Evolutionary conservation across 148 eudicot genomes (phyloP).

Genomic region (Polygonum maritimum): DNA sequence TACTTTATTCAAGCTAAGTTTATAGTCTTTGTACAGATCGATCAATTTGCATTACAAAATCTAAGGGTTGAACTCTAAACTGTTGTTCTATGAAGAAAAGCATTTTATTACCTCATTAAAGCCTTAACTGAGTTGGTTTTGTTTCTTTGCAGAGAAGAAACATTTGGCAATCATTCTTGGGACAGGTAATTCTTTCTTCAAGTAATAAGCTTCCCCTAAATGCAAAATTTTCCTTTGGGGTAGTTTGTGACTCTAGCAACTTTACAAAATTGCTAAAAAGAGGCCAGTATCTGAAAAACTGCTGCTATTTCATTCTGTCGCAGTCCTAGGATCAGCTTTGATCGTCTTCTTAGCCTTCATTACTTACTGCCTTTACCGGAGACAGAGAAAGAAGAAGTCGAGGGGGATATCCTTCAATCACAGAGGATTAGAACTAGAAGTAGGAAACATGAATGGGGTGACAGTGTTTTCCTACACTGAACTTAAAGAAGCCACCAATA

Average conservation of each 20-base stretch:
- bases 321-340: conserved; percentile 21
- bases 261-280: not conserved
- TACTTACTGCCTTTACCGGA: conserved; percentile 8
- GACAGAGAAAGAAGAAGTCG: conserved; percentile 10
- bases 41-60: not conserved
- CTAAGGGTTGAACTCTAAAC: not conserved
- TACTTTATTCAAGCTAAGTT: not conserved
- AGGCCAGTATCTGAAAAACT: not conserved
- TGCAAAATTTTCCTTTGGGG: not conserved
- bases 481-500: conserved; percentile 37
- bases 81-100: not conserved
- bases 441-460: conserved; percentile 22
- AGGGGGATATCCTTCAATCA: conserved; percentile 15
- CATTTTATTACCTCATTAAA: not conserved
- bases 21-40: not conserved
- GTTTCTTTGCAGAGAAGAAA: not conserved
- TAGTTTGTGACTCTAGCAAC: not conserved
- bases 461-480: conserved; percentile 41
- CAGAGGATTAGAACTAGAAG: conserved; percentile 22
- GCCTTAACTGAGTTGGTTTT: not conserved
- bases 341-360: conserved; percentile 4
- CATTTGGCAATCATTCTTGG: conserved; percentile 5
- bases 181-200: conserved; percentile 9
- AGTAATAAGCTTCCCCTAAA: not conserved
- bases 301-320: conserved; percentile 1